These are phyloP conservation scores for Curvularia hawaiiensis DNA, from an alignment of 2,329 filamentous ascomycete genomes.

Conservation along the genomic window DNA sequence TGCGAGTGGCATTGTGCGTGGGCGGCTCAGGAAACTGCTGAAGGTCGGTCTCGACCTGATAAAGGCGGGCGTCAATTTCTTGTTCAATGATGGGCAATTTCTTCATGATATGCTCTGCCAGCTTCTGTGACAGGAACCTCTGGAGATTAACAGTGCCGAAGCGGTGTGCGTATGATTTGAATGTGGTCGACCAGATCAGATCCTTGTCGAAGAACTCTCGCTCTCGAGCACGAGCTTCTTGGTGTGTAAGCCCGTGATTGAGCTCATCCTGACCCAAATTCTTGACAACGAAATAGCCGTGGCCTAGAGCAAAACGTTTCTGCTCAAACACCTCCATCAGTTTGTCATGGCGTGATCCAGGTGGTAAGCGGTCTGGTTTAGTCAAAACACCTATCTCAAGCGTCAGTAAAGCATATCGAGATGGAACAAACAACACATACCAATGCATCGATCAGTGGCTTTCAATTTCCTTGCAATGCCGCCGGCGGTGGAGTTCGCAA, in stretches of 20 bases:
- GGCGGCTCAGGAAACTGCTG: constrained; percentile 69
- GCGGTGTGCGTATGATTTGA: constrained; percentile 48
- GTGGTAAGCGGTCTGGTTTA: constrained; percentile 76
- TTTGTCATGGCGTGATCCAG: constrained; percentile 54
- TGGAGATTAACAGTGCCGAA: constrained; percentile 62
- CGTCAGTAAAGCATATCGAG: background rate
- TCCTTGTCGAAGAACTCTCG: constrained; percentile 54
- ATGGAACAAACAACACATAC: constrained; percentile 29
- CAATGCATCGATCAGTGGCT: constrained; percentile 52
- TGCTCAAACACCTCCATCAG: constrained; percentile 70
- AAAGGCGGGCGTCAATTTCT: constrained; percentile 55
- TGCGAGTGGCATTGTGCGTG: constrained; percentile 65
- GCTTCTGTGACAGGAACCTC: constrained; percentile 52
- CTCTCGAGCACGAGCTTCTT: constrained; percentile 57
- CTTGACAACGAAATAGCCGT: constrained; percentile 81
- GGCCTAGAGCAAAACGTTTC: constrained; percentile 65
- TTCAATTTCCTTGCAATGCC: constrained; percentile 53
- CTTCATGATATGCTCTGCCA: constrained; percentile 52
- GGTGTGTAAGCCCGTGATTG: constrained; percentile 51
- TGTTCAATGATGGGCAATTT: constrained; percentile 51
- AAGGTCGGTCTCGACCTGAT: constrained; percentile 61
- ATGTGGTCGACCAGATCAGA: constrained; percentile 53
- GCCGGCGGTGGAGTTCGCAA: constrained; percentile 75
- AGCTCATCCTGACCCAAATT: constrained; percentile 63
- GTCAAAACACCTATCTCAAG: constrained; percentile 72